phyloP scores from a whole-genome alignment of 2,329 filamentous ascomycete species.

The Thielaviopsis musarum region DNA sequence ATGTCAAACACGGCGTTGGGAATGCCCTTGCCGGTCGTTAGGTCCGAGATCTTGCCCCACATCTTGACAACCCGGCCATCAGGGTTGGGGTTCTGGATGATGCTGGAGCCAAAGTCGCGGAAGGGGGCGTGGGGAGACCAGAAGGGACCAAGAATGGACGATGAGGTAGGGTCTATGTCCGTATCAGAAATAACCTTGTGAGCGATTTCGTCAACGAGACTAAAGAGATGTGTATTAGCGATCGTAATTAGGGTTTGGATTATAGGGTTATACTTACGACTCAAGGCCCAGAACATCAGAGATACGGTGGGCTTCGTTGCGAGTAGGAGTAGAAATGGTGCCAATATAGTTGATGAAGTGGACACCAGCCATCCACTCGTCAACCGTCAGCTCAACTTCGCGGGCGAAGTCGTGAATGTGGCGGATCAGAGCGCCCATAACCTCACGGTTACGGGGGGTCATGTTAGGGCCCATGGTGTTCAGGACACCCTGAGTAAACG shows the following conservation, averaged over 20 bases:
- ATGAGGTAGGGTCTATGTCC: slow-evolving; percentile 49
- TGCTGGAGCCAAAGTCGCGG: slow-evolving; percentile 46
- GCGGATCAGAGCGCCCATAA: slow-evolving; percentile 46
- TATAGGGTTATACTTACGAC: slow-evolving; percentile 29
- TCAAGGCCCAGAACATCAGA: slow-evolving; percentile 61
- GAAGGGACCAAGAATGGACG: slow-evolving; percentile 62
- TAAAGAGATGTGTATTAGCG: slow-evolving; percentile 15
- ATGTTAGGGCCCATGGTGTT: slow-evolving; percentile 57
- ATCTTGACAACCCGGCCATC: slow-evolving; percentile 46
- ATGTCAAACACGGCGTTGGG: slow-evolving; percentile 55
- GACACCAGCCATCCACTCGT: slow-evolving; percentile 63
- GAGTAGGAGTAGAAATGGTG: slow-evolving; percentile 46
- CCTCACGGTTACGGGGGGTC: slow-evolving; percentile 43
- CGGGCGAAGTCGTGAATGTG: slow-evolving; percentile 67
- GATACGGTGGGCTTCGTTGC: slow-evolving; percentile 59
- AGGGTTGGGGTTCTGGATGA: slow-evolving; percentile 45
- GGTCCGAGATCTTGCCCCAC: slow-evolving; percentile 51
- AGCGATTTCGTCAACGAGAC: slow-evolving; percentile 49
- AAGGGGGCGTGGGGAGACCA: slow-evolving; percentile 62
- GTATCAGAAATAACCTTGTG: slow-evolving; percentile 46
- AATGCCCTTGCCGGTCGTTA: slow-evolving; percentile 49
- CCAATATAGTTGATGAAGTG: slow-evolving; percentile 61
- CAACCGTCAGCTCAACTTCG: slow-evolving; percentile 58
- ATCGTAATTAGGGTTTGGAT: not conserved
- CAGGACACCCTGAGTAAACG: slow-evolving; percentile 59